Conservation (phyloP, 148 eudicot species). For the Nyssa sinensis region DNA sequence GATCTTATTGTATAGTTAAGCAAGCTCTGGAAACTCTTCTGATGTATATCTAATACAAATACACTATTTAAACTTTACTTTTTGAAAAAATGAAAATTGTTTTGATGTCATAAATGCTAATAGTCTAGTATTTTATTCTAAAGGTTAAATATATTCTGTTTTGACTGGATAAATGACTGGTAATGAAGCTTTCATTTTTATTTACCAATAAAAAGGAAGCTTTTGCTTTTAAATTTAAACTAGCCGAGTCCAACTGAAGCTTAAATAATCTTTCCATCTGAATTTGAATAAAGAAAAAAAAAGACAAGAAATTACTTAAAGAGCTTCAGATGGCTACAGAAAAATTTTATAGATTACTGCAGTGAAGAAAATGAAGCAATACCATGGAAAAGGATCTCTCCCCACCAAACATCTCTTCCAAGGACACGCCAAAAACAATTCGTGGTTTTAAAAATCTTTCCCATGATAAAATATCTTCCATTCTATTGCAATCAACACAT, state of each 20-base stretch:
- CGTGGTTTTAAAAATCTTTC: conserved; percentile 71
- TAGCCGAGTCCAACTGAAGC: background rate
- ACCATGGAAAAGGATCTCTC: conserved; percentile 55
- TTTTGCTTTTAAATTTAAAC: background rate
- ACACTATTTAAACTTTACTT: background rate
- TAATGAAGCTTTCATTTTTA: too few species aligned
- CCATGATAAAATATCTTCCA: conserved; percentile 76
- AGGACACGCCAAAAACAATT: conserved; percentile 70
- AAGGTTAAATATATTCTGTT: background rate
- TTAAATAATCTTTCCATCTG: background rate
- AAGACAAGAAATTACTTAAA: background rate
- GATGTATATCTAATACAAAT: background rate
- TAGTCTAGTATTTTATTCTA: background rate
- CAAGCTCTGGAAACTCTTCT: background rate
- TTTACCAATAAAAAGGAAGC: too few species aligned
- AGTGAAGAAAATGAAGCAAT: conserved; percentile 20
- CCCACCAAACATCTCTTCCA: conserved; percentile 64
- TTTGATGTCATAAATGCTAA: background rate
- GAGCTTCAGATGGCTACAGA: background rate
- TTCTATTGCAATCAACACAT: conserved; percentile 66
- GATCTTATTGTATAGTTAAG: background rate
- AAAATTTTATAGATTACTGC: background rate
- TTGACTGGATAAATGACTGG: background rate
- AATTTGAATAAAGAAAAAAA: background rate
- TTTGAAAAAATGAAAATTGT: background rate